Evolutionary conservation across 148 eudicot genomes (phyloP), one percentile per base, ranked within the genome.

Genomic region (Tetragonia tetragonoides): DNA sequence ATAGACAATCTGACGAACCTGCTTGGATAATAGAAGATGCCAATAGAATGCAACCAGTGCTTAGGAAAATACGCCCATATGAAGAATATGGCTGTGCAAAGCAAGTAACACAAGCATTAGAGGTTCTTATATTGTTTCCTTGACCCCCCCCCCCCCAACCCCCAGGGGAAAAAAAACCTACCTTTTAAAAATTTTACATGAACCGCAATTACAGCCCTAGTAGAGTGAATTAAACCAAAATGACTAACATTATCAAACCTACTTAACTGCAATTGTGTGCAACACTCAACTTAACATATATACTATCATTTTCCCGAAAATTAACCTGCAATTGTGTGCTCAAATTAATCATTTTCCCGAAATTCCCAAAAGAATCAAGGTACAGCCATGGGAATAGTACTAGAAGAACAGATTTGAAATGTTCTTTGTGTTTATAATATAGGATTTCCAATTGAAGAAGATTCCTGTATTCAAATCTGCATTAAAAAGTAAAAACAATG

Each of bases 51-150:
- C 86, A 94, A 83, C 93, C 94, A 90, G 38, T 71, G 74, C 63
- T 94, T 97, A 14, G 93, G 98, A 87, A 88, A 79, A 80, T 92
- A 92, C 49, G 98, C 98, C 98, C 97, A 94, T 71, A 90, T 71
- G 85, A 94, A 76, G 85, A 90, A 90, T 78, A 92, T 81, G 70
- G 86, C 97, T 94, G 89, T 77, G 39, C 64, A 77, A 40, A 39
- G 53, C 34, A 78, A 85, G 73, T 51, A 60, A 78, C 15, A 40
- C 51, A 60, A 63, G 38, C 42, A 37, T 56, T 63, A 34, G 51
- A 60, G 51, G 2, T 70, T 42, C 24, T 79, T 37, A 10, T 10
- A 10, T 46, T 41, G 42, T 79, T 34, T 10, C 15, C 15, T 28
- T 67, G 12, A 1, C 37, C 62, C 75, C 56, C 12, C 20, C 2